Conservation (phyloP, 805 yeast genomes). For the Hanseniaspora mollemarum region DNA sequence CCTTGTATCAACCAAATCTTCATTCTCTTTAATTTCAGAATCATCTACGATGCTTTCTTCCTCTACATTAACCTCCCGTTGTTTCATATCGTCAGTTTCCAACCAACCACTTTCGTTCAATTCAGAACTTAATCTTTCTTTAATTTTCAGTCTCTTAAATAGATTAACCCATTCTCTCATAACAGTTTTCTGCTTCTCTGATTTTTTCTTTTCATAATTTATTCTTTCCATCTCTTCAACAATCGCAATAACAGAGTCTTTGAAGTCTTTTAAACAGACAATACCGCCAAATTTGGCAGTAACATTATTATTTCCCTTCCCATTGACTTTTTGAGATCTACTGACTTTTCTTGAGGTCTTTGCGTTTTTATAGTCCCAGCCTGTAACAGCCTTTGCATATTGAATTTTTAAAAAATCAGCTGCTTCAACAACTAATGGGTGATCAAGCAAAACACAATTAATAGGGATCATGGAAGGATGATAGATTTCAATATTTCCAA, state of each 20-base stretch:
- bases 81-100: background rate
- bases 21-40: background rate
- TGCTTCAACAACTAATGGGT: slow-evolving; percentile 51
- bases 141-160: slow-evolving; percentile 28
- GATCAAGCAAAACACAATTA: slow-evolving; percentile 54
- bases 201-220: slow-evolving; percentile 32
- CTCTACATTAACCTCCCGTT: background rate
- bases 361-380: slow-evolving; percentile 72
- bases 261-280: slow-evolving; percentile 50
- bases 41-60: background rate
- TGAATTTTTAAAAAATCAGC: slow-evolving; percentile 61
- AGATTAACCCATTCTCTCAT: slow-evolving; percentile 31
- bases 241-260: slow-evolving; percentile 29
- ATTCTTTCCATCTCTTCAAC: slow-evolving; percentile 17
- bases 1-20: too few species aligned
- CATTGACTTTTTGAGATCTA: background rate
- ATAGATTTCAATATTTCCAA: slow-evolving; percentile 75
- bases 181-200: slow-evolving; percentile 38
- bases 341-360: slow-evolving; percentile 43
- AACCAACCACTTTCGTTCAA: slow-evolving; percentile 9
- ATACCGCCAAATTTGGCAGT: slow-evolving; percentile 26
- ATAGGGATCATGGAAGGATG: slow-evolving; percentile 70
- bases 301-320: background rate
- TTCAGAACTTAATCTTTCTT: slow-evolving; percentile 32
- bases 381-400: slow-evolving; percentile 76